Evolutionary conservation across 1,284 basidiomycete species (phyloP), one percentile per base, ranked within the genome.

Genomic region (Heterobasidion irregulare): DNA sequence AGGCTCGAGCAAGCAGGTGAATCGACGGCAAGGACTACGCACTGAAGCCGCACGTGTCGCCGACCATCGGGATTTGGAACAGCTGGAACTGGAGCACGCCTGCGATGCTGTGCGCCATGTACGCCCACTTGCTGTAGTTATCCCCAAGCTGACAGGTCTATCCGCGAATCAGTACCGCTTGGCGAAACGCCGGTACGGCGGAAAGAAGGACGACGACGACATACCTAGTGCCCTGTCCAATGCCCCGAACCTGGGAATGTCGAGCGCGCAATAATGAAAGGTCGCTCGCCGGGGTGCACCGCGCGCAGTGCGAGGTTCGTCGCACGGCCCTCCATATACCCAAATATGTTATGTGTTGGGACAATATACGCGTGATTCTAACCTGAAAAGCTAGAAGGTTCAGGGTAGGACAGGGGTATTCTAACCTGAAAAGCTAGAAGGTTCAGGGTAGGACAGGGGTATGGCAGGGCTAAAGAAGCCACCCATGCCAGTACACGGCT

Each of bases 41-140:
- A 80, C 78, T 73, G 70, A 84, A 84, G 13, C 82, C 83, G 65
- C 83, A 88, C 0, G 80, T 80, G 59, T 90, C 88, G 13, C 89
- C 89, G 26, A 89, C 86, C 68, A 90, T 83, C 2, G 85, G 86
- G 57, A 87, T 82, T 63, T 86, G 82, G 75, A 82, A 86, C 49
- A 89, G 70, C 68, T 87, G 86, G 76, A 89, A 89, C 65, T 89
- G 86, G 10, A 90, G 70, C 44, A 86, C 71, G 7, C 86, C 87
- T 66, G 86, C 78, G 60, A 84, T 81, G 46, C 69, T 78, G 60
- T 76, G 66, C 47, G 76, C 69, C 72, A 84, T 72, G 69, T 83
- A 86, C 50, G 78, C 66, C 84, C 87, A 89, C 56, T 71, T 72
- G 65, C 76, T 85, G 64, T 75, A 83, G 66, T 92, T 92, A 66